Conservation (phyloP, 1,284 basidiomycete species). For the Paramarasmius palmivorus region DNA sequence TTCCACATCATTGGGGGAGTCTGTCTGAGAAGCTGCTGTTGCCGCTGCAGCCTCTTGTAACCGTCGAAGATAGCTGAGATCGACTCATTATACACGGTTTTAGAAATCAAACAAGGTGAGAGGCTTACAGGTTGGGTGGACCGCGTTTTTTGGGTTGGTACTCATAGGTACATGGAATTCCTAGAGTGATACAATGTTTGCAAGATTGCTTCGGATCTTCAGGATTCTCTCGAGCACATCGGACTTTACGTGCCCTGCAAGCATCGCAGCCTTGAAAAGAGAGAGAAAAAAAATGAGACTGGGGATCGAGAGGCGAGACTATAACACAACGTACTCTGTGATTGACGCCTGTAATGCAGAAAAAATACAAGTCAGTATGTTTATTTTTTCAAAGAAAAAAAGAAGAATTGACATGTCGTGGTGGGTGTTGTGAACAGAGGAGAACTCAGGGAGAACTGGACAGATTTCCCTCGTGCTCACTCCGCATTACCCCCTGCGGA, state of each 20-base stretch:
- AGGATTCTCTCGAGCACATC: constrained; percentile 75
- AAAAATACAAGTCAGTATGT: constrained; percentile 2
- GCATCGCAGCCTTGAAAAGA: constrained; percentile 72
- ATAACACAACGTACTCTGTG: constrained; percentile 55
- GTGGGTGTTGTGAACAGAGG: constrained; percentile 11
- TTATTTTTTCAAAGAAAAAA: constrained; percentile 15
- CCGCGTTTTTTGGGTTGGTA: constrained; percentile 91
- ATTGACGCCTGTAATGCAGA: constrained; percentile 64
- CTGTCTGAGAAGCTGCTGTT: constrained; percentile 43
- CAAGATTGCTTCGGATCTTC: constrained; percentile 74
- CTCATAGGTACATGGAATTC: constrained; percentile 85
- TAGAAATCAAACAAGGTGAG: constrained; percentile 8
- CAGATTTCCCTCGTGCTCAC: no score
- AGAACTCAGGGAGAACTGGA: no score
- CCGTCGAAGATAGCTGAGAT: constrained; percentile 69
- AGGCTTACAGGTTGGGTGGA: constrained; percentile 80
- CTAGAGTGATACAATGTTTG: constrained; percentile 83
- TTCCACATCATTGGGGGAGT: constrained; percentile 38
- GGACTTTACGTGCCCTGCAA: constrained; percentile 76
- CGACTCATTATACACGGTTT: constrained; percentile 5
- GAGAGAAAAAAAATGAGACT: constrained; percentile 20
- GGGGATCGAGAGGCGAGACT: constrained; percentile 10
- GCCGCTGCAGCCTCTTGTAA: constrained; percentile 77
- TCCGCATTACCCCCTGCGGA: no score
- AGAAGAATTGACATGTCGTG: constrained; percentile 15